Conservation (phyloP, 2,329 filamentous ascomycete species). For the Zasmidium citrigriseum region DNA sequence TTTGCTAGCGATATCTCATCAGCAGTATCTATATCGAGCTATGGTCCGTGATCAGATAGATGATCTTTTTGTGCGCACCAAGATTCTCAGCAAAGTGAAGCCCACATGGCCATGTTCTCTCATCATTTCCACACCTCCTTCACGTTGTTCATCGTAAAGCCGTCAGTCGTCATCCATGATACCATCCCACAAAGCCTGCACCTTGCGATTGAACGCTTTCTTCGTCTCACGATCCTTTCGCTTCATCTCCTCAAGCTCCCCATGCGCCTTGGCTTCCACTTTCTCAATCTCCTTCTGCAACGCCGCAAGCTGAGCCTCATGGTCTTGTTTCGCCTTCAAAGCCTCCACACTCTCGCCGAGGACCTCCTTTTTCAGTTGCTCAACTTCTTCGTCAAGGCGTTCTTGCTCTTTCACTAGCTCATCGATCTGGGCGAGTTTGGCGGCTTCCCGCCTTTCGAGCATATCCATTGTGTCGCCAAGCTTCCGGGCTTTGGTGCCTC, state of each 20-base stretch:
- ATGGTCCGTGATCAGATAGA: too few relatives aligned
- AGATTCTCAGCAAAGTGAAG: too few relatives aligned
- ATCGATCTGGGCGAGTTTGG: slow-evolving; percentile 15
- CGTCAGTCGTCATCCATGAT: background rate
- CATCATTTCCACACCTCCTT: background rate
- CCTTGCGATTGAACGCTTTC: slow-evolving; percentile 21
- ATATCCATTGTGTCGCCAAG: slow-evolving; percentile 24
- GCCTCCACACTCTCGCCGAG: slow-evolving; percentile 9
- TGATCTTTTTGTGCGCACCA: too few relatives aligned
- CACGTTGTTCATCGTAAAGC: background rate
- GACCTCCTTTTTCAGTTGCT: slow-evolving; percentile 16
- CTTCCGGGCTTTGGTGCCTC: slow-evolving; percentile 11
- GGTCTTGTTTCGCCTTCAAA: slow-evolving; percentile 9
- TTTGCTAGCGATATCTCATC: too few relatives aligned
- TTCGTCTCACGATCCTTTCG: slow-evolving; percentile 18
- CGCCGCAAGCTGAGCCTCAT: slow-evolving; percentile 17
- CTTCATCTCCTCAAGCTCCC: slow-evolving; percentile 21
- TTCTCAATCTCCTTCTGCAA: slow-evolving; percentile 19
- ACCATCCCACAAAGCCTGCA: slow-evolving; percentile 19
- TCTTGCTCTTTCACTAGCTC: slow-evolving; percentile 18
- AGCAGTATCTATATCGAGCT: too few relatives aligned
- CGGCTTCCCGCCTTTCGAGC: slow-evolving; percentile 13
- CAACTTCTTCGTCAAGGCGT: slow-evolving; percentile 23
- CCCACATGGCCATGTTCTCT: too few relatives aligned
- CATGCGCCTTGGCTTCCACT: slow-evolving; percentile 17